Evolutionary conservation across 2,329 filamentous ascomycete genomes (phyloP).

Genomic region (Zelopaecilomyces penicillatus): DNA sequence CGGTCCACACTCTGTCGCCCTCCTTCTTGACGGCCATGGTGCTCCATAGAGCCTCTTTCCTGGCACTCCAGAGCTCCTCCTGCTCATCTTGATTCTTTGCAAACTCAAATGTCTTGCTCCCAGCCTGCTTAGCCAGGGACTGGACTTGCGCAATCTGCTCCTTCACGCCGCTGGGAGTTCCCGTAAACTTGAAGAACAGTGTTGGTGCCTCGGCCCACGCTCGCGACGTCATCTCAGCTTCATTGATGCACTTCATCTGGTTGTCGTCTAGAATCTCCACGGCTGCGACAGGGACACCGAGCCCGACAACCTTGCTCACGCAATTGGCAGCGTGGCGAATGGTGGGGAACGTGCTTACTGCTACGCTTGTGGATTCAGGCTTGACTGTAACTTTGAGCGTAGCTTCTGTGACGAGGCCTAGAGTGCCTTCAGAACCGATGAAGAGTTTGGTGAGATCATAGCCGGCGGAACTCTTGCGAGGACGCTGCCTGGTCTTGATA

Average conservation of each 20-base stretch:
- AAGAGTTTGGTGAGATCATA: constrained; percentile 88
- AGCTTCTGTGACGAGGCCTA: constrained; percentile 86
- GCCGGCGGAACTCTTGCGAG: constrained; percentile 81
- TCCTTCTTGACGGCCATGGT: constrained; percentile 59
- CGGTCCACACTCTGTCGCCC: constrained; percentile 74
- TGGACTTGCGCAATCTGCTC: constrained; percentile 68
- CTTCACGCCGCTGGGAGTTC: constrained; percentile 61
- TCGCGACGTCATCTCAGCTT: constrained; percentile 56
- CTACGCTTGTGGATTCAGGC: constrained; percentile 72
- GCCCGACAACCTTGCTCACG: constrained; percentile 69
- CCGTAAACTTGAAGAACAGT: constrained; percentile 77
- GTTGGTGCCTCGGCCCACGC: constrained; percentile 66
- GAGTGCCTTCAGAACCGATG: constrained; percentile 83
- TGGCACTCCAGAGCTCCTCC: constrained; percentile 70
- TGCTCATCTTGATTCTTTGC: constrained; percentile 62
- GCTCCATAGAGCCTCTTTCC: constrained; percentile 79
- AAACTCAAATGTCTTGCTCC: constrained; percentile 68
- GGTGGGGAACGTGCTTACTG: constrained; percentile 52
- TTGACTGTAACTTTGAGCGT: constrained; percentile 78
- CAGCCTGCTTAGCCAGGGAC: constrained; percentile 50
- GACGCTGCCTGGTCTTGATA: constrained; percentile 80
- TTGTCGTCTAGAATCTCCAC: constrained; percentile 88
- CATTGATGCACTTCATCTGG: constrained; percentile 68
- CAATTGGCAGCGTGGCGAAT: constrained; percentile 69
- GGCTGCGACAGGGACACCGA: constrained; percentile 80